Evolutionary conservation across 108 stramenopile genomes (phyloP).

Genomic region (Nitzschia palea): DNA sequence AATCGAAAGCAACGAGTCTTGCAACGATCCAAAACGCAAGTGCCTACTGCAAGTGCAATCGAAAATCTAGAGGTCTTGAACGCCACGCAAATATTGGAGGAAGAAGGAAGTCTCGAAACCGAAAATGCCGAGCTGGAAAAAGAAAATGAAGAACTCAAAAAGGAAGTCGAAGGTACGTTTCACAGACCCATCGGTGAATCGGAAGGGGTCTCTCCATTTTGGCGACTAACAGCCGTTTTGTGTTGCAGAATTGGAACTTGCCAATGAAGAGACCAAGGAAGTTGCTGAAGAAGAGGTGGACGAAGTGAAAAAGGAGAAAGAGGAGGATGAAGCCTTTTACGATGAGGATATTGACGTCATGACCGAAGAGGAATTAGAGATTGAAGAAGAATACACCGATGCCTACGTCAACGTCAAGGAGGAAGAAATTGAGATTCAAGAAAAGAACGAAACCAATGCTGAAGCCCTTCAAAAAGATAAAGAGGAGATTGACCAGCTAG

Average conservation of each 20-base stretch:
- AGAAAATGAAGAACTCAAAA: conserved; percentile 44
- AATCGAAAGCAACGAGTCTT: neutral
- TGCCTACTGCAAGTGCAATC: neutral
- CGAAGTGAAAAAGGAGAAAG: neutral
- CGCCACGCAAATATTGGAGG: conserved; percentile 11
- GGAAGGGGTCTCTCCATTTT: too few species aligned
- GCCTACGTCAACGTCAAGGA: conserved; percentile 13
- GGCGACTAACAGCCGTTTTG: neutral
- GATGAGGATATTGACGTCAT: conserved; percentile 10
- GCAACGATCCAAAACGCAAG: neutral
- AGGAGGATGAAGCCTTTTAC: conserved; percentile 19
- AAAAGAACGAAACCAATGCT: conserved; percentile 1
- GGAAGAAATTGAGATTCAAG: conserved; percentile 16
- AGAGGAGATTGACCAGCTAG: conserved; percentile 16
- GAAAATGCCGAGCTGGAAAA: conserved; percentile 28
- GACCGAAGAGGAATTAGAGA: conserved; percentile 19
- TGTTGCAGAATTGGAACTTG: conserved; percentile 30
- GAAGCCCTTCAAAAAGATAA: conserved; percentile 11
- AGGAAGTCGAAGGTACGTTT: conserved; percentile 36
- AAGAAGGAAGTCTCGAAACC: conserved; percentile 34
- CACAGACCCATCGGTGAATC: too few species aligned
- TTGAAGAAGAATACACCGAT: conserved; percentile 28
- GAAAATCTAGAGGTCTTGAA: conserved; percentile 12
- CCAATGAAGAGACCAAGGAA: conserved; percentile 23
- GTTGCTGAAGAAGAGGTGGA: conserved; percentile 35